Evolutionary conservation across 2,329 filamentous ascomycete genomes (phyloP).

Genomic region (Botrytis byssoidea): DNA sequence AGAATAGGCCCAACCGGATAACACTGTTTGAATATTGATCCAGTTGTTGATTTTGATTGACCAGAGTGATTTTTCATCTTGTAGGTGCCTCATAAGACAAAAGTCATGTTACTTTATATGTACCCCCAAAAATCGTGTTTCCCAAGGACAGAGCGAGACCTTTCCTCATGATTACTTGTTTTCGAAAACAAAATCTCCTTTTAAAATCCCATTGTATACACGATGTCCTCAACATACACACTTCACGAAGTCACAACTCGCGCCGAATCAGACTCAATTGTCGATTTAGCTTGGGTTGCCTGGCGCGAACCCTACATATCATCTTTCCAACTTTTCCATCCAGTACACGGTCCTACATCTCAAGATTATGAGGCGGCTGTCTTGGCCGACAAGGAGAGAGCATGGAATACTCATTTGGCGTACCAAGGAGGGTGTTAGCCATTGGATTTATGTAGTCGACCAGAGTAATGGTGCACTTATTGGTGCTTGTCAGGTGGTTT

Average conservation of each 20-base stretch:
- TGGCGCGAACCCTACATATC: background rate
- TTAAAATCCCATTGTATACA: background rate
- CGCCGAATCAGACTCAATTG: background rate
- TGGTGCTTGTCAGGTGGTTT: constrained; percentile 1
- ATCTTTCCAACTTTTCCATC: background rate
- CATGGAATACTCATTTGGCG: constrained; percentile 3
- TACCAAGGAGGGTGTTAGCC: constrained; percentile 3
- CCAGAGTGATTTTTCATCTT: background rate
- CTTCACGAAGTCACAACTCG: background rate
- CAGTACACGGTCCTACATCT: background rate
- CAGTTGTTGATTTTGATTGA: background rate
- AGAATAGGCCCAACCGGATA: background rate
- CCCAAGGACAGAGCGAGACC: background rate
- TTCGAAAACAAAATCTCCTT: background rate
- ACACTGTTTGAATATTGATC: background rate
- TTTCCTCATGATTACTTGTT: background rate
- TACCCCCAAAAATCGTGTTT: background rate
- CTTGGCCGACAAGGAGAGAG: constrained; percentile 12
- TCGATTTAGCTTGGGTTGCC: background rate
- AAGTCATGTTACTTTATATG: background rate
- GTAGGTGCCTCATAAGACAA: background rate
- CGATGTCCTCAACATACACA: background rate
- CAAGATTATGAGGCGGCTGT: background rate
- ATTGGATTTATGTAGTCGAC: constrained; percentile 16
- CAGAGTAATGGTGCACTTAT: background rate